Evolutionary conservation across 2,329 filamentous ascomycete species (phyloP).

Genomic region (Aspergillus amoenus): DNA sequence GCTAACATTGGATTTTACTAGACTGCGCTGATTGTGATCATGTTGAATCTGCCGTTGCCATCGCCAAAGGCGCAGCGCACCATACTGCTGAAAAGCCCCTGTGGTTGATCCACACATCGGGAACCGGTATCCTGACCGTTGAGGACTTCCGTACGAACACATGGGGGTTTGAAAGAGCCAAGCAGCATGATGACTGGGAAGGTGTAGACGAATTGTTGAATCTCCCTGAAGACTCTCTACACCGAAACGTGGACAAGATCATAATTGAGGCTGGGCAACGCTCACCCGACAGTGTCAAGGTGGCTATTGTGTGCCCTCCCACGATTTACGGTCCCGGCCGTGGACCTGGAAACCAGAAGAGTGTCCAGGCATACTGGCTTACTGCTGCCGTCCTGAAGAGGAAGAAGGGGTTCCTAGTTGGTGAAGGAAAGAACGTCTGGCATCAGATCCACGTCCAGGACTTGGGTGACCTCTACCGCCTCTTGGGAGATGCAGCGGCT

Average conservation of each 20-base stretch:
- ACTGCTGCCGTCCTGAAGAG: constrained; percentile 36
- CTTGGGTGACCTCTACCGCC: constrained; percentile 38
- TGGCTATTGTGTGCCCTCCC: constrained; percentile 43
- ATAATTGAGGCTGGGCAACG: constrained; percentile 31
- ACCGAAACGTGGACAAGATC: constrained; percentile 43
- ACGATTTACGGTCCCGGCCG: constrained; percentile 43
- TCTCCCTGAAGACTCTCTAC: constrained; percentile 41
- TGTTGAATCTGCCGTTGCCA: constrained; percentile 41
- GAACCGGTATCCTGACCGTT: constrained; percentile 43
- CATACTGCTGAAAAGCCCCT: constrained; percentile 36
- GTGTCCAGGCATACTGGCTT: constrained; percentile 44
- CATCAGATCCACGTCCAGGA: constrained; percentile 44
- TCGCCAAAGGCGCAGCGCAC: constrained; percentile 40
- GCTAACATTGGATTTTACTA: constrained; percentile 12
- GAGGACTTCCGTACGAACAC: constrained; percentile 41
- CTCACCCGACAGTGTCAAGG: constrained; percentile 31
- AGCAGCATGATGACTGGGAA: constrained; percentile 49
- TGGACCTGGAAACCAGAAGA: constrained; percentile 38
- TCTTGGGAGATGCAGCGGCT: constrained; percentile 39
- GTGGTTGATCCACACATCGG: constrained; percentile 48
- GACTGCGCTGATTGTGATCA: constrained; percentile 47
- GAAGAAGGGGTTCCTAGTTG: constrained; percentile 40
- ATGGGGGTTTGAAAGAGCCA: constrained; percentile 42
- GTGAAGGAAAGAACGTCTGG: constrained; percentile 41
- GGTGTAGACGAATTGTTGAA: constrained; percentile 42